Conservation (phyloP, 2,329 filamentous ascomycete species). For the Penicillium sp. region DNA sequence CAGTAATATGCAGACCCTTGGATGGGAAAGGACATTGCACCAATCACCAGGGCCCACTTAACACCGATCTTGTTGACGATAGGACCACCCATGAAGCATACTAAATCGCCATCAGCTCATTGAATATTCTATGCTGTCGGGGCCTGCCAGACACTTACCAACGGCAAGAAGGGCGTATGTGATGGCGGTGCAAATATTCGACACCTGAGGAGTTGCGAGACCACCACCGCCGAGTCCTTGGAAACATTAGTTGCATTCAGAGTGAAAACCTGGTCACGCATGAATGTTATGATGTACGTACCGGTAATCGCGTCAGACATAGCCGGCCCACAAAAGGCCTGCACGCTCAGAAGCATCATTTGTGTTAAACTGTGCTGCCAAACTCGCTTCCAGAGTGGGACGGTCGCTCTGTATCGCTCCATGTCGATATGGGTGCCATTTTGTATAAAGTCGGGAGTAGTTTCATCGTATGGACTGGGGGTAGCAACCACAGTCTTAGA, state of each 20-base stretch:
- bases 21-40: slow-evolving; percentile 46
- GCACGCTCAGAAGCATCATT: slow-evolving; percentile 50
- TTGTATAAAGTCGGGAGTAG: background rate
- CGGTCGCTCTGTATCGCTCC: slow-evolving; percentile 10
- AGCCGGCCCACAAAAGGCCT: slow-evolving; percentile 47
- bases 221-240: slow-evolving; percentile 46
- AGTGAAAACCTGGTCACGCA: background rate
- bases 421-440: slow-evolving; percentile 34
- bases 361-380: slow-evolving; percentile 52
- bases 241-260: background rate
- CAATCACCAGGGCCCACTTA: slow-evolving; percentile 50
- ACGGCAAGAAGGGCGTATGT: slow-evolving; percentile 31
- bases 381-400: slow-evolving; percentile 48
- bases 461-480: background rate
- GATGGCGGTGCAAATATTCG: slow-evolving; percentile 42
- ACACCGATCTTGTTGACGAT: slow-evolving; percentile 50
- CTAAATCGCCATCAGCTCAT: slow-evolving; percentile 10
- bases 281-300: slow-evolving; percentile 12
- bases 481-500: background rate
- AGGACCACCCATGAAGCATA: slow-evolving; percentile 47
- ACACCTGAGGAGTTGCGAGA: slow-evolving; percentile 47
- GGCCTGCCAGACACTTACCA: slow-evolving; percentile 16
- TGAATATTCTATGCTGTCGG: background rate
- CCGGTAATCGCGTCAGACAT: slow-evolving; percentile 44
- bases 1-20: slow-evolving; percentile 51